Percentiles rank a stretch among this genome's conserved stretches.
phyloP scores from a whole-genome alignment of 2,329 filamentous ascomycete genomes.

The Penicillium sp. region DNA sequence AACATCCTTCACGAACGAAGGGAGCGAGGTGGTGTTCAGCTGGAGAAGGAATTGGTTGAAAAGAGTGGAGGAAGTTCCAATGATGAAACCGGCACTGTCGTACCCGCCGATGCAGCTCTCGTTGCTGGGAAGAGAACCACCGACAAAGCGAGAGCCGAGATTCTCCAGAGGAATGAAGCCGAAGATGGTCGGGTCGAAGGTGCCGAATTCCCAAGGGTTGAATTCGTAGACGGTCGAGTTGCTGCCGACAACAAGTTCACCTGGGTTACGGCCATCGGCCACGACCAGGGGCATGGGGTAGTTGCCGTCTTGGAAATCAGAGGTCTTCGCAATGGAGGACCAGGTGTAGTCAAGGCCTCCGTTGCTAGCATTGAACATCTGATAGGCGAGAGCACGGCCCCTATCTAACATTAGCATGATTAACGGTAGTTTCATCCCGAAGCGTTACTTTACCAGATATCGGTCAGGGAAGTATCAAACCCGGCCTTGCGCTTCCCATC shows the following conservation, averaged over 20 bases:
- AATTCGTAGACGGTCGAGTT: slow-evolving; percentile 80
- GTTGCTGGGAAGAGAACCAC: slow-evolving; percentile 60
- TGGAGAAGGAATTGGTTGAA: slow-evolving; percentile 79
- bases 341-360: slow-evolving; percentile 80
- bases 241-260: slow-evolving; percentile 63
- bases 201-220: slow-evolving; percentile 79
- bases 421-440: not conserved
- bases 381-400: slow-evolving; percentile 82
- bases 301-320: slow-evolving; percentile 65
- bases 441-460: slow-evolving; percentile 67
- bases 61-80: slow-evolving; percentile 82
- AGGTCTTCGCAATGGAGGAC: slow-evolving; percentile 72
- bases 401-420: slow-evolving; percentile 18
- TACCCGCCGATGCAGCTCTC: slow-evolving; percentile 75
- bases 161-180: slow-evolving; percentile 74
- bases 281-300: slow-evolving; percentile 76
- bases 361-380: slow-evolving; percentile 75
- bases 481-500: slow-evolving; percentile 65
- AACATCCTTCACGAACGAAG: slow-evolving; percentile 55
- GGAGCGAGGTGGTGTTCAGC: slow-evolving; percentile 60
- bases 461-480: slow-evolving; percentile 75
- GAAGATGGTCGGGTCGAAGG: slow-evolving; percentile 72
- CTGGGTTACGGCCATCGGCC: slow-evolving; percentile 68
- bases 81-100: slow-evolving; percentile 80
- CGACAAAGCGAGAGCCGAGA: slow-evolving; percentile 72